Conservation (phyloP, 2,329 filamentous ascomycete genomes). For the Xylaria sp. region DNA sequence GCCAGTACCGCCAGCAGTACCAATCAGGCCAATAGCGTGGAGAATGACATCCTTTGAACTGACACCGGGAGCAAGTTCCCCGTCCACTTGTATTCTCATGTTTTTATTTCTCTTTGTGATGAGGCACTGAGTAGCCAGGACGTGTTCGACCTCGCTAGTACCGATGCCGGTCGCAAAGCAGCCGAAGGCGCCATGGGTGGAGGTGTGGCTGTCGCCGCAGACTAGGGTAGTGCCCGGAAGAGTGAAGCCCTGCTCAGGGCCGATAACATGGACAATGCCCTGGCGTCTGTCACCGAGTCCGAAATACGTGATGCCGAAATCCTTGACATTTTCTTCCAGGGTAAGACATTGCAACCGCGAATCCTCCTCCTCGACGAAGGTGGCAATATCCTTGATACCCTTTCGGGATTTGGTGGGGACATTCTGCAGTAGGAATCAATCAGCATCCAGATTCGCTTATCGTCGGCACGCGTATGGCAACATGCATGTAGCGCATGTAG, state of each 20-base stretch:
- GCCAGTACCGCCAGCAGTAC: conserved; percentile 93
- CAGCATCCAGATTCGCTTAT: conserved; percentile 28
- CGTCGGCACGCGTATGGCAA: conserved; percentile 17
- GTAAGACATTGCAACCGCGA: conserved; percentile 94
- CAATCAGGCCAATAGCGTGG: conserved; percentile 91
- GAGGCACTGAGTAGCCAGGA: conserved; percentile 94
- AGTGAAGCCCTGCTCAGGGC: conserved; percentile 98
- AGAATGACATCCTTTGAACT: conserved; percentile 97
- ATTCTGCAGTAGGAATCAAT: conserved; percentile 68
- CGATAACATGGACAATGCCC: conserved; percentile 98
- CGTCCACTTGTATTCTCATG: conserved; percentile 97
- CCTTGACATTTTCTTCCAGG: conserved; percentile 96
- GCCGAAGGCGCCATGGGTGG: conserved; percentile 96
- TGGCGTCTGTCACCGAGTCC: conserved; percentile 96
- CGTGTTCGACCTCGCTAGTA: conserved; percentile 98
- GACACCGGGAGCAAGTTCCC: conserved; percentile 87
- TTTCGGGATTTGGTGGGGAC: conserved; percentile 92
- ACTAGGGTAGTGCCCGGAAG: conserved; percentile 96
- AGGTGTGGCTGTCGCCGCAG: conserved; percentile 97
- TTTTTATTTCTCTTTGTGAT: conserved; percentile 97
- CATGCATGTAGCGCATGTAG: conserved; percentile 12
- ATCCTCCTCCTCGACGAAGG: conserved; percentile 95
- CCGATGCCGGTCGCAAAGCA: conserved; percentile 96
- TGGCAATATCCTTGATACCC: conserved; percentile 90
- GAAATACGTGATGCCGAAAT: conserved; percentile 97